phyloP scores from a whole-genome alignment of 1,139 yeast species.

The Blastobotrys proliferans region DNA sequence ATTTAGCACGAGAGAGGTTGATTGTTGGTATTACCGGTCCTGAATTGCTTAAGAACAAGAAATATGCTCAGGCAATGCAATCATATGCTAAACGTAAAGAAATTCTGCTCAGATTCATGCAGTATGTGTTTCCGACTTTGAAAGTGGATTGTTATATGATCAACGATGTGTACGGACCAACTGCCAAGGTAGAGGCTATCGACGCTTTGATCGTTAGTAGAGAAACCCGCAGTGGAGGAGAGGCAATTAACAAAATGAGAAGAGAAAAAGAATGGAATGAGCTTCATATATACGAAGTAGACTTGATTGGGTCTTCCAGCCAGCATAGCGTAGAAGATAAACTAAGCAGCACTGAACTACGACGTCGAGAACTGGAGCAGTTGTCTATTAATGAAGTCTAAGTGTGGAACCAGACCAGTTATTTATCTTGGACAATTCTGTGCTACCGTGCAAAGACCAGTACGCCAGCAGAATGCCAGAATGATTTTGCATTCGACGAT shows the following conservation, averaged over 20 bases:
- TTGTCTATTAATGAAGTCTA: too few relatives aligned
- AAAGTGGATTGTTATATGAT: slow-evolving; percentile 52
- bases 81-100: slow-evolving; percentile 49
- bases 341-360: slow-evolving; percentile 70
- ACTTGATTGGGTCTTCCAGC: slow-evolving; percentile 56
- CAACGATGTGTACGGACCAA: slow-evolving; percentile 90
- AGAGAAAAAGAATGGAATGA: slow-evolving; percentile 49
- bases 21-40: slow-evolving; percentile 85
- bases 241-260: slow-evolving; percentile 62
- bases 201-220: slow-evolving; percentile 76
- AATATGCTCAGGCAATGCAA: slow-evolving; percentile 64
- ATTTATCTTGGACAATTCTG: too few relatives aligned
- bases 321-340: slow-evolving; percentile 64
- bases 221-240: slow-evolving; percentile 78
- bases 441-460: too few relatives aligned
- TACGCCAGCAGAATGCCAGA: too few relatives aligned
- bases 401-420: too few relatives aligned
- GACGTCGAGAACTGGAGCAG: slow-evolving; percentile 34
- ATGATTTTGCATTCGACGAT: too few relatives aligned
- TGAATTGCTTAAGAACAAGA: slow-evolving; percentile 68
- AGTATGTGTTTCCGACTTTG: slow-evolving; percentile 44
- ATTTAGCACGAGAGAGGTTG: slow-evolving; percentile 49
- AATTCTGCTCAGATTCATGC: slow-evolving; percentile 48
- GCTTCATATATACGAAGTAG: slow-evolving; percentile 57
- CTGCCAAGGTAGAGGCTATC: slow-evolving; percentile 71